Base-by-base conservation (phyloP, 805 yeast genomes). In the Pichia scutulata region DNA sequence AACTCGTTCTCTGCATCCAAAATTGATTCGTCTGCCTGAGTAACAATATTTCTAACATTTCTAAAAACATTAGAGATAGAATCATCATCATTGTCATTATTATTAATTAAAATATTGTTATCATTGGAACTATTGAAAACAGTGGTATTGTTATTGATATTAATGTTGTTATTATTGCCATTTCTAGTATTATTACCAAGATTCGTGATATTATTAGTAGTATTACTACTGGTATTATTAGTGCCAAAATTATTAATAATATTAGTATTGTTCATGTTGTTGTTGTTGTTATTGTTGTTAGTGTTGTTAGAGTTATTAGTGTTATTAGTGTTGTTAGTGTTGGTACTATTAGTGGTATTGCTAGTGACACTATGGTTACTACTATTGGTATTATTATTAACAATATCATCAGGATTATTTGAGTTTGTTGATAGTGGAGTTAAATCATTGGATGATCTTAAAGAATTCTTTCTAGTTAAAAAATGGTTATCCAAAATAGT, bases 401-500 rank as follows among this genome's bases (percentile, higher is more conserved):
- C 14, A 18, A 37, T 16, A 18, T 5, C 12, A 18, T 37, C 23
- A 3, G 23, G 49, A 10, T 12, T 40, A 18, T 45, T 57, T 57
- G 57, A 12, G n/a, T 25, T n/a, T 7, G 26, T 39, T 19, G 25
- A 18, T n/a, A 25, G 14, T 16, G 41, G 18, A 21, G 23, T 47
- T 25, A 42, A 22, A 18, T 33, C 36, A 36, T 36, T 44, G 28
- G 37, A 33, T 16, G 37, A 16, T 33, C 39, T 51, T 4, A 25
- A 19, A 5, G 58, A 52, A 7, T 58, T 55, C 28, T 61, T 63
- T 42, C 59, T 62, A 14, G 65, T 60, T 18, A 64, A 58, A 14
- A 89, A 70, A 65, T 85, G 92, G 67, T 92, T 90, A 66, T 93
- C 98, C 56, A 92, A 73, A 2, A 93, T 85, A 0, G 99, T 90